Conservation (phyloP, 768 basidiomycete genomes). For the Naganishia vaughanmartiniae region DNA sequence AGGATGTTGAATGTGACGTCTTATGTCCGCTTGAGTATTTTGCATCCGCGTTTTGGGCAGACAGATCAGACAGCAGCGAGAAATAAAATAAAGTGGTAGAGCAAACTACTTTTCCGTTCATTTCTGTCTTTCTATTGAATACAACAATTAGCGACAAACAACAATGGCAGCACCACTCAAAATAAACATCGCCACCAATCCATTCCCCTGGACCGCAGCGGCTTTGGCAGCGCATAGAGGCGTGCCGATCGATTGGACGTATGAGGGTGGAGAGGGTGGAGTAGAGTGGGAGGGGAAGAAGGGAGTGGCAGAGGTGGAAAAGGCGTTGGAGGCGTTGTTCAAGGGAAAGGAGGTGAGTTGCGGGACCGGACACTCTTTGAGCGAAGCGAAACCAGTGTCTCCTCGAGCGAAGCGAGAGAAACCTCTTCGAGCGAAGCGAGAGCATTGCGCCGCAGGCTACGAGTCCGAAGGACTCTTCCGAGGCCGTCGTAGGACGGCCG, state of each 20-base stretch:
- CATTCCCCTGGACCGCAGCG: slow-evolving; percentile 30
- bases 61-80: not conserved
- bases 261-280: not conserved
- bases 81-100: too few relatives aligned
- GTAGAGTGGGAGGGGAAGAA: slow-evolving; percentile 18
- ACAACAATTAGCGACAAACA: not conserved
- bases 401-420: too few relatives aligned
- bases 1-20: not conserved
- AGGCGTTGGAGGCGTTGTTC: slow-evolving; percentile 16
- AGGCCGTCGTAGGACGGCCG: too few relatives aligned
- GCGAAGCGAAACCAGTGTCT: too few relatives aligned
- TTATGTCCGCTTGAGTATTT: not conserved
- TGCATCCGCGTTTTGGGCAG: not conserved
- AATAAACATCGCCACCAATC: slow-evolving; percentile 26
- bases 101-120: too few relatives aligned
- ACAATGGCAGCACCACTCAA: slow-evolving; percentile 17
- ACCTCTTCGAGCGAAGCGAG: not conserved
- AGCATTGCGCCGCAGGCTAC: not conserved
- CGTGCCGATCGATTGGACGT: slow-evolving; percentile 27
- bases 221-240: slow-evolving; percentile 23
- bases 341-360: slow-evolving; percentile 34
- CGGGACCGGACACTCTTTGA: too few relatives aligned
- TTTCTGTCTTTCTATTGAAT: too few relatives aligned
- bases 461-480: too few relatives aligned
- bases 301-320: slow-evolving; percentile 21